Evolutionary conservation across 139 green algal species (phyloP).

Genomic region (Pseudopediastrum boryanum): DNA sequence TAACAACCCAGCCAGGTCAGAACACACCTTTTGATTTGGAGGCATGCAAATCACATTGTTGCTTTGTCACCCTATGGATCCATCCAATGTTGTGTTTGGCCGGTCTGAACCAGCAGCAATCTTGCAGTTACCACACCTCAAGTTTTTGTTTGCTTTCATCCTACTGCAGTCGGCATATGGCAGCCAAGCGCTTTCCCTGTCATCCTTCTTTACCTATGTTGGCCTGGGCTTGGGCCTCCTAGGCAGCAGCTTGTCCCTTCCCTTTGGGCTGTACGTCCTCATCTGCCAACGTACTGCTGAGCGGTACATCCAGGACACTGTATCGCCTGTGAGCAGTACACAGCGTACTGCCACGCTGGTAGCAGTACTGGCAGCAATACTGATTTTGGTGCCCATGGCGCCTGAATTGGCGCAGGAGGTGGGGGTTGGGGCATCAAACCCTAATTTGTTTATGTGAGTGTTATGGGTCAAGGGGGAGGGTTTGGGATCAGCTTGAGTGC

Average conservation of each 20-base stretch:
- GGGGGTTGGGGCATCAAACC: slow-evolving; percentile 18
- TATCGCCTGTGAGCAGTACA: slow-evolving; percentile 46
- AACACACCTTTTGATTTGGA: too few species aligned
- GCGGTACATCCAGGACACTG: slow-evolving; percentile 75
- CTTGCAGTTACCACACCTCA: too few species aligned
- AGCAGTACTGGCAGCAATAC: slow-evolving; percentile 61
- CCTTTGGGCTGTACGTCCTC: slow-evolving; percentile 89
- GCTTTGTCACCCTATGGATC: too few species aligned
- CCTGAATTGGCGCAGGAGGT: slow-evolving; percentile 53
- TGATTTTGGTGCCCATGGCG: slow-evolving; percentile 77
- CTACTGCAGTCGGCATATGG: slow-evolving; percentile 66
- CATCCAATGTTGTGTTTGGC: too few species aligned
- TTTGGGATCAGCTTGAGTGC: too few species aligned
- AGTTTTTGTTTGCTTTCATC: too few species aligned
- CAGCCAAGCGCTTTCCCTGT: slow-evolving; percentile 62
- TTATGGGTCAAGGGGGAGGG: not conserved
- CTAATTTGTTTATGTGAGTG: slow-evolving; percentile 32
- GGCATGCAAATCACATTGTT: too few species aligned
- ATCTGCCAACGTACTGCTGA: slow-evolving; percentile 83
- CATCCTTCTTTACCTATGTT: slow-evolving; percentile 84
- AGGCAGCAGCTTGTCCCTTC: slow-evolving; percentile 73
- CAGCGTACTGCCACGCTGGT: slow-evolving; percentile 49
- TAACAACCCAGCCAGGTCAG: too few species aligned
- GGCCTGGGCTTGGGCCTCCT: slow-evolving; percentile 82
- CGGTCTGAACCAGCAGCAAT: too few species aligned